These are phyloP conservation scores for Candida awuae DNA, from an alignment of 805 yeast species.

Conservation along the genomic window DNA sequence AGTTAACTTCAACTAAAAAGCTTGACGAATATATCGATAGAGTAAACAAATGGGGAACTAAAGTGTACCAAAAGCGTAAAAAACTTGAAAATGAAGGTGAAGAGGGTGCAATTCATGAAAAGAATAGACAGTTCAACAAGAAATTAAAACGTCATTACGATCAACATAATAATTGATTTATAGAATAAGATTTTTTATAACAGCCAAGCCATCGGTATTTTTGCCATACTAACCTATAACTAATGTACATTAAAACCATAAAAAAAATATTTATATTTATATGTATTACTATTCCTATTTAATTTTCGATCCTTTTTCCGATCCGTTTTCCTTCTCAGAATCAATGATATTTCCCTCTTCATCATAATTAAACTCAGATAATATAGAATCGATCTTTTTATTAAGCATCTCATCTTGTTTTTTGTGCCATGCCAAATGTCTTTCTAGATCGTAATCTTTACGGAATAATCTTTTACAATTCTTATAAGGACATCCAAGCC, in stretches of 20 bases:
- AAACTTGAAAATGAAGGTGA: constrained; percentile 28
- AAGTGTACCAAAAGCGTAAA: constrained; percentile 32
- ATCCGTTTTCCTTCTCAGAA: not conserved
- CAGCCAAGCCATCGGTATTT: no score
- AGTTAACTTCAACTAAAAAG: constrained; percentile 30
- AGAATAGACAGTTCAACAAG: constrained; percentile 65
- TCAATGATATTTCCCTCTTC: constrained; percentile 11
- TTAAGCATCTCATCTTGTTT: constrained; percentile 15
- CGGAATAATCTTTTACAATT: constrained; percentile 49
- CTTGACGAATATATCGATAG: constrained; percentile 28
- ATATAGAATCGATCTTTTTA: constrained; percentile 7
- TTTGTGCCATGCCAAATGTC: constrained; percentile 50
- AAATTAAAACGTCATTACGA: constrained; percentile 52
- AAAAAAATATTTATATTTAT: not conserved
- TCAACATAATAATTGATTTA: no score
- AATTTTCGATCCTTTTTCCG: no score
- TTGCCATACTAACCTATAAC: no score
- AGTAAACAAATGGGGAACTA: constrained; percentile 31
- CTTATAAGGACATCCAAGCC: constrained; percentile 38
- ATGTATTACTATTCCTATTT: no score
- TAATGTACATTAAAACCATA: not conserved
- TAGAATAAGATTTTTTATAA: no score
- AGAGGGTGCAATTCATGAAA: constrained; percentile 52
- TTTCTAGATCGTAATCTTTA: constrained; percentile 37
- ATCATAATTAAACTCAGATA: constrained; percentile 18